Conservation (phyloP, 768 basidiomycete genomes). For the Holtermanniella nyarrowii region DNA sequence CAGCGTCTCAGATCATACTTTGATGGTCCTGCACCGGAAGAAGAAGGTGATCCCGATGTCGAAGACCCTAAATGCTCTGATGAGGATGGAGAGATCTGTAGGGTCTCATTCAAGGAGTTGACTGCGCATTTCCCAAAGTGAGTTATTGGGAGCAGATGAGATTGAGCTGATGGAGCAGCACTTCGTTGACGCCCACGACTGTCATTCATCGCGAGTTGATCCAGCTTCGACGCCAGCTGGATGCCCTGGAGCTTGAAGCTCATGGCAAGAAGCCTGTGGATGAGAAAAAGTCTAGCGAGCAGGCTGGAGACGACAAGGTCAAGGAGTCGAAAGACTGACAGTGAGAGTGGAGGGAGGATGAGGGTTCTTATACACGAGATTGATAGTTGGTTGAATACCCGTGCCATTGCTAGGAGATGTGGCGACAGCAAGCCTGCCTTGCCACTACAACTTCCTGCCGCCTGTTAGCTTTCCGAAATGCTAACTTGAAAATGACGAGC, state of each 20-base stretch:
- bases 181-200: constrained; percentile 32
- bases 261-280: constrained; percentile 1
- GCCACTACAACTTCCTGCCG: no score
- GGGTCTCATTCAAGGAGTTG: constrained; percentile 22
- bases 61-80: constrained; percentile 64
- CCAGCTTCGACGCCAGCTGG: constrained; percentile 24
- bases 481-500: no score
- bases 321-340: constrained; percentile 1
- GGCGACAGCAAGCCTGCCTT: no score
- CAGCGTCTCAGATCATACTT: constrained; percentile 19
- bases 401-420: no score
- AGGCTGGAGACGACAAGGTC: constrained; percentile 4
- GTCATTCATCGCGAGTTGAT: constrained; percentile 28
- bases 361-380: background rate
- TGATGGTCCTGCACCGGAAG: constrained; percentile 25
- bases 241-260: constrained; percentile 22
- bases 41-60: constrained; percentile 42
- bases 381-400: background rate
- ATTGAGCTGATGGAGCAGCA: constrained; percentile 20
- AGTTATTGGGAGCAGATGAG: constrained; percentile 4
- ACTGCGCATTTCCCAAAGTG: constrained; percentile 36
- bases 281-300: background rate
- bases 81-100: constrained; percentile 58
- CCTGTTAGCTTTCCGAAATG: no score
- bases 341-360: background rate